These are phyloP conservation scores for Gillenia trifoliata DNA, from an alignment of 306 rosid species.

Conservation along the genomic window DNA sequence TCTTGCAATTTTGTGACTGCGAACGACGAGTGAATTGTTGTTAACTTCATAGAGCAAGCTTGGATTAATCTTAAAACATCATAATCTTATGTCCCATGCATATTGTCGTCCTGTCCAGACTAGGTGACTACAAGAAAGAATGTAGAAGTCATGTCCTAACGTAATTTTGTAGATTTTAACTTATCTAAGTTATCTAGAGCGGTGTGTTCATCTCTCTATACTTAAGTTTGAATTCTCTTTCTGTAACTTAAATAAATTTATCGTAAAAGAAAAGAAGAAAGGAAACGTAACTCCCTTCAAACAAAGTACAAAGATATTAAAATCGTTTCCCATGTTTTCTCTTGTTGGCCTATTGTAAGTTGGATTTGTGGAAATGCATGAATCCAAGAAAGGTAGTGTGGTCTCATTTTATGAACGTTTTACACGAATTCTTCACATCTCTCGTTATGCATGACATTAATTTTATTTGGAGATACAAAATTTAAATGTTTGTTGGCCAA, in stretches of 20 bases:
- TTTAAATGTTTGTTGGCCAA: too few species aligned
- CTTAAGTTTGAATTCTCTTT: too few species aligned
- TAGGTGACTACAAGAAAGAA: background rate
- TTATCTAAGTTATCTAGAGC: fast-evolving
- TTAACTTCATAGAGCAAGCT: background rate
- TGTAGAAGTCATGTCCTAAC: background rate
- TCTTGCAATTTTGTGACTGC: too few species aligned
- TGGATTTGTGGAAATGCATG: background rate
- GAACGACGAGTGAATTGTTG: background rate
- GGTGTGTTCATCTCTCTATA: too few species aligned
- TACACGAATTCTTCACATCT: too few species aligned
- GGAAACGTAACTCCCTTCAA: too few species aligned
- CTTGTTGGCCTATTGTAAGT: background rate
- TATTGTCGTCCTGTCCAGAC: background rate
- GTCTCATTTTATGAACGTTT: too few species aligned
- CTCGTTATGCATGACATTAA: too few species aligned
- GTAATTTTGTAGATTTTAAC: too few species aligned
- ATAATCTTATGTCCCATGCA: background rate
- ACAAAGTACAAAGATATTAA: background rate
- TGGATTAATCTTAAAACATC: background rate
- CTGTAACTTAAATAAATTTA: too few species aligned
- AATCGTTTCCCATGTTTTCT: background rate
- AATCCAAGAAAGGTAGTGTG: background rate
- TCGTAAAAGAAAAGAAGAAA: too few species aligned
- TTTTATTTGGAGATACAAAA: too few species aligned